Evolutionary conservation across 2,329 filamentous ascomycete genomes (phyloP), one percentile per base, ranked within the genome.

Genomic region (Waltergamsia citrina): DNA sequence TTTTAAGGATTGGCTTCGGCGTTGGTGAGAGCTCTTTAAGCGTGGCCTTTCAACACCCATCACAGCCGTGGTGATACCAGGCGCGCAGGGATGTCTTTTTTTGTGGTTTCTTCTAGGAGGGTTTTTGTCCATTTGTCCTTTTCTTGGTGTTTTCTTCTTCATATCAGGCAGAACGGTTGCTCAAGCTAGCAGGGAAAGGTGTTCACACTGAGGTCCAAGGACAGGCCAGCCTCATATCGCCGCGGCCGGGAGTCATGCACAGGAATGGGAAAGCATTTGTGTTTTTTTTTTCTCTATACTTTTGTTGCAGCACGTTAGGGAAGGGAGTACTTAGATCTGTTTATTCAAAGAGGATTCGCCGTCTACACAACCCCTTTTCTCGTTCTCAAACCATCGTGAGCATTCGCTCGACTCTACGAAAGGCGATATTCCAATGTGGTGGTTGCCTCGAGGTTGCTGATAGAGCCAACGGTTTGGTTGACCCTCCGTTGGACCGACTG

Each of bases 1-100:
- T n/a, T n/a, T n/a, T n/a, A n/a, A n/a, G n/a, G n/a, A n/a, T 20
- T 32, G 16, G 29, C 29, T 32, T 20, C 15, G 29, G 29, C 29
- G 29, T 32, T 32, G 21, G 29, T 18, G 29, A 19, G 19, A 21
- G 29, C 29, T 32, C 23, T 32, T 15, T 32, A 32, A 7, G 21
- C 29, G 29, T 21, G 29, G 29, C 19, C 19, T 15, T 32, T 32
- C 23, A 7, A 22, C 14, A 11, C 21, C 21, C 18, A 28, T 17
- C 19, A 32, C 29, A 22, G 23, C 19, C 17, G 19, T 21, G 23
- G 29, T 32, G 21, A 12, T 14, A 9, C 23, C 29, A 23, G 29
- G 19, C 29, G 29, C 19, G 29, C 29, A 32, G 29, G 29, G 18
- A 32, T 32, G 15, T 22, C 7, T 8, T 32, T 23, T 6, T 32